A percentile compares a stretch with the other conserved stretches of the same genome.
These are phyloP conservation scores for Phytophthora ramorum DNA, from an alignment of 352 stramenopile genomes.

Conservation along the genomic window DNA sequence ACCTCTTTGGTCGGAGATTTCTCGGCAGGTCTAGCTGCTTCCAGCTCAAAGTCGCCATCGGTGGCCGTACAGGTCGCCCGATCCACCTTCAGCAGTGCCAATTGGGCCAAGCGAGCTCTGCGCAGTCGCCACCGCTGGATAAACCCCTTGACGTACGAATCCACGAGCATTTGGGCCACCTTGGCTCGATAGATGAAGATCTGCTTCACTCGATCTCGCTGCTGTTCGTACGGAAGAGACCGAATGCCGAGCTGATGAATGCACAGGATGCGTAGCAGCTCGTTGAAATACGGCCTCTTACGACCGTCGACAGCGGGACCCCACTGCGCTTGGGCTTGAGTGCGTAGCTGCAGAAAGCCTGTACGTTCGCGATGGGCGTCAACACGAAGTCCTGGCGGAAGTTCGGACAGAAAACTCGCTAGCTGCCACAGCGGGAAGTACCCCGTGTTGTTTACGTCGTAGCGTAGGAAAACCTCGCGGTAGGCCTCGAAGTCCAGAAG, in stretches of 20 bases:
- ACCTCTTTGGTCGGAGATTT: slow-evolving; percentile 32
- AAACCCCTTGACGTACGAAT: slow-evolving; percentile 70
- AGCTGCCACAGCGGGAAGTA: slow-evolving; percentile 77
- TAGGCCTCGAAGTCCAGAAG: slow-evolving; percentile 82
- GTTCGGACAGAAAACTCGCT: slow-evolving; percentile 56
- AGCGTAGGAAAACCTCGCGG: slow-evolving; percentile 71
- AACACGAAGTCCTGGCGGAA: slow-evolving; percentile 61
- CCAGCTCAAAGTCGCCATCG: slow-evolving; percentile 2
- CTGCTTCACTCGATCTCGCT: slow-evolving; percentile 83
- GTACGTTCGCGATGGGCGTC: slow-evolving; percentile 48
- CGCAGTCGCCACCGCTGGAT: slow-evolving; percentile 65
- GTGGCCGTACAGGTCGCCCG: slow-evolving; percentile 27
- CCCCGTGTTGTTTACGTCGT: slow-evolving; percentile 61
- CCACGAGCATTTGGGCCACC: slow-evolving; percentile 78
- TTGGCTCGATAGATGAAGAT: slow-evolving; percentile 87
- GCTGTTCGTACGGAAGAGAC: slow-evolving; percentile 80
- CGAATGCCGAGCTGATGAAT: slow-evolving; percentile 86
- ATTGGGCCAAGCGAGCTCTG: slow-evolving; percentile 16
- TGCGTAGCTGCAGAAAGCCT: slow-evolving; percentile 75
- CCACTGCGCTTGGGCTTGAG: slow-evolving; percentile 66
- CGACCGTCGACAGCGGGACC: slow-evolving; percentile 34
- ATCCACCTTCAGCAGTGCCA: slow-evolving; percentile 26
- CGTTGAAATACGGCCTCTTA: slow-evolving; percentile 79
- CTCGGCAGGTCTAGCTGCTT: background rate
- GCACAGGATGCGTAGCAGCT: slow-evolving; percentile 74